A percentile compares a stretch with the other conserved stretches of the same genome.
Evolutionary conservation across 2,329 filamentous ascomycete genomes (phyloP).

Genomic region (Monilinia fructicola): DNA sequence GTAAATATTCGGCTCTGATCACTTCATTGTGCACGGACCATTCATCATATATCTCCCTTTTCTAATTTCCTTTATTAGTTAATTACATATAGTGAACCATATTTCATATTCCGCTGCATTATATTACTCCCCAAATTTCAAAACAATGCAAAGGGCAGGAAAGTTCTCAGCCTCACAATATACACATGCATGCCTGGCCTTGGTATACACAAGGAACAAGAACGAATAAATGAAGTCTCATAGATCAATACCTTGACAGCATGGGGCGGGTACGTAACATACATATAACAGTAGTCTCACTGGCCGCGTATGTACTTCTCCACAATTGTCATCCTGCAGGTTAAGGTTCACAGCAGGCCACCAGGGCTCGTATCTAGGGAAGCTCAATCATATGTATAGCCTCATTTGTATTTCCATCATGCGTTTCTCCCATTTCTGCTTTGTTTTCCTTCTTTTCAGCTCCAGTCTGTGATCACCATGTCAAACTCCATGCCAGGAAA

Average conservation of each 20-base stretch:
- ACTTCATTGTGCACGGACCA: background rate
- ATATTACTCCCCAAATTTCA: background rate
- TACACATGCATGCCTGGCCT: background rate
- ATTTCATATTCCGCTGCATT: background rate
- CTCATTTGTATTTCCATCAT: background rate
- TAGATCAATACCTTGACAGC: background rate
- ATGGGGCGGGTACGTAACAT: background rate
- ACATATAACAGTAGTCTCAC: background rate
- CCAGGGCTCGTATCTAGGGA: background rate
- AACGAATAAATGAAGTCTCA: background rate
- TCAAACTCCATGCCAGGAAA: background rate
- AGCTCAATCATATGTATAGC: background rate
- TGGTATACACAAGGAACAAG: background rate
- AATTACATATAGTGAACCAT: no score
- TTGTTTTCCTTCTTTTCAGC: background rate
- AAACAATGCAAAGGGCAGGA: background rate
- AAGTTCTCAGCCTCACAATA: background rate
- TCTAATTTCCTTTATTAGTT: background rate
- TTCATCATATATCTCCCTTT: background rate
- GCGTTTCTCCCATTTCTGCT: background rate
- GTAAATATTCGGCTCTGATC: background rate
- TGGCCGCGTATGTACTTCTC: constrained; percentile 7
- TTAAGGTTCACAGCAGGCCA: background rate
- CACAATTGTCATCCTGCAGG: background rate
- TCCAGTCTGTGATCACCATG: background rate